A percentile compares a stretch with the other conserved stretches of the same genome.
Evolutionary conservation across 495 filamentous ascomycete species (phyloP).

Genomic region (Aspergillus affinis): DNA sequence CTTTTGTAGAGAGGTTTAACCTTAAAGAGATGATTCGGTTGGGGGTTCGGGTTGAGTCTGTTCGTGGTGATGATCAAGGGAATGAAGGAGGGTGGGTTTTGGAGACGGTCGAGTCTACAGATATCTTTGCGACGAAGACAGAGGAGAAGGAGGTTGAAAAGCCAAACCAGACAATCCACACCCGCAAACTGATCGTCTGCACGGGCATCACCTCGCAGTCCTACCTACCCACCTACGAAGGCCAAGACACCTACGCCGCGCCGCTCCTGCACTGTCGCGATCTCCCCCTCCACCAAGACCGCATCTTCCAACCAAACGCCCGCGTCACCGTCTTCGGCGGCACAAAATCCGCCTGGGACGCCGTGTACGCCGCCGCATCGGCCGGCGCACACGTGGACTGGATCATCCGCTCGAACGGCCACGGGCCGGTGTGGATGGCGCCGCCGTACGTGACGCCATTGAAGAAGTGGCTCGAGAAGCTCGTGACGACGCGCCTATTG

Average conservation of each 20-base stretch:
- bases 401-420: conserved; percentile 76
- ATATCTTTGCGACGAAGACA: too few relatives aligned
- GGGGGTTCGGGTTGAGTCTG: conserved; percentile 49
- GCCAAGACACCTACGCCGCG: conserved; percentile 49
- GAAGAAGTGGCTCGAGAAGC: conserved; percentile 60
- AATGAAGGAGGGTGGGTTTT: conserved; percentile 43
- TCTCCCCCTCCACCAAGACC: conserved; percentile 43
- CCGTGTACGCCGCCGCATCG: conserved; percentile 65
- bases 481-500: conserved; percentile 61
- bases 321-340: conserved; percentile 64
- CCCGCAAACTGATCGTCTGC: conserved; percentile 64
- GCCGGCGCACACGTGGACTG: conserved; percentile 68
- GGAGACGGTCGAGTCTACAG: conserved; percentile 11
- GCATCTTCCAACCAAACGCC: conserved; percentile 34
- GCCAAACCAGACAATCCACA: conserved; percentile 30
- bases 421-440: conserved; percentile 72
- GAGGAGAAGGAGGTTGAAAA: not conserved
- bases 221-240: conserved; percentile 50
- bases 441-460: conserved; percentile 62
- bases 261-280: conserved; percentile 66
- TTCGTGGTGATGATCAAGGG: conserved; percentile 42
- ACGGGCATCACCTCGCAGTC: conserved; percentile 68
- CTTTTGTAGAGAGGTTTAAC: conserved; percentile 59
- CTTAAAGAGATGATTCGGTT: conserved; percentile 56
- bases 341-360: conserved; percentile 77